Evolutionary conservation across 495 filamentous ascomycete genomes (phyloP).

Genomic region (Xylaria bambusicola): DNA sequence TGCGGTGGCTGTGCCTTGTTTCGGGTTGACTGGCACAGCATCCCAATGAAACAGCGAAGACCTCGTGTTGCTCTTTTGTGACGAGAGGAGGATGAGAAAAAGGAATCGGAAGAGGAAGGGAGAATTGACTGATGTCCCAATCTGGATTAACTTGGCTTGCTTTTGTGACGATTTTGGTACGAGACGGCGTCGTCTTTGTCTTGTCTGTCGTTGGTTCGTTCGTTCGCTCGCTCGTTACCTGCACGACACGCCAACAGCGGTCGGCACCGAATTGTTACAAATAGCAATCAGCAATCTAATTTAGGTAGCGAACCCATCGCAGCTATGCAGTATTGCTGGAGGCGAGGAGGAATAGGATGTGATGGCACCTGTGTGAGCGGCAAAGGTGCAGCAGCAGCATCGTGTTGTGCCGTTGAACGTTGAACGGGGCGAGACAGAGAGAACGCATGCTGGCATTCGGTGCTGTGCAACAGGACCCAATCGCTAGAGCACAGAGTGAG

Average conservation of each 20-base stretch:
- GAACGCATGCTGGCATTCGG: not conserved
- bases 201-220: too few relatives aligned
- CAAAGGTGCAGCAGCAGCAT: not conserved
- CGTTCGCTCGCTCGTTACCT: too few relatives aligned
- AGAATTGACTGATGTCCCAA: slow-evolving; percentile 14
- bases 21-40: slow-evolving; percentile 25
- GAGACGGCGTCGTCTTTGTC: too few relatives aligned
- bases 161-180: not conserved
- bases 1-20: slow-evolving; percentile 34
- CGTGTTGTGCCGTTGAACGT: too few relatives aligned
- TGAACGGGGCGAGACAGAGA: too few relatives aligned
- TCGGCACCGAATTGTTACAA: too few relatives aligned
- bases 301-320: too few relatives aligned
- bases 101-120: not conserved
- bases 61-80: slow-evolving; percentile 17
- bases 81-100: not conserved
- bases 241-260: too few relatives aligned
- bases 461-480: slow-evolving; percentile 1
- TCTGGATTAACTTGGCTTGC: not conserved
- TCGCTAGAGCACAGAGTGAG: too few relatives aligned
- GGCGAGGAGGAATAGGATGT: too few relatives aligned
- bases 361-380: slow-evolving; percentile 3
- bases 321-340: too few relatives aligned
- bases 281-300: too few relatives aligned
- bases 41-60: slow-evolving; percentile 6